Base-by-base conservation (phyloP, 352 stramenopile species). In the Phytopythium delawarense region DNA sequence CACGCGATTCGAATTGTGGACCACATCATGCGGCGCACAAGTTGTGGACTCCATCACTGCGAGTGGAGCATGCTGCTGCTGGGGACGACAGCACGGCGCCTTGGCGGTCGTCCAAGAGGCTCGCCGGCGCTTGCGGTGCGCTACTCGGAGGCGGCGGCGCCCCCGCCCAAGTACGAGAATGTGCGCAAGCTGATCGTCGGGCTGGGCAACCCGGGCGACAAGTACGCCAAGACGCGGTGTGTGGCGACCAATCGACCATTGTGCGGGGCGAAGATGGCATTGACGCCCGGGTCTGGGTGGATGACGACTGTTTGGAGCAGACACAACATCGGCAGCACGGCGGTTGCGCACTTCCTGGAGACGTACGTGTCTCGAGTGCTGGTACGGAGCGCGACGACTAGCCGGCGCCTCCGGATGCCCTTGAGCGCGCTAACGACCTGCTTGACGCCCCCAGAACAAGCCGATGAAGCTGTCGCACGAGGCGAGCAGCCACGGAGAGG, bases 171-270 rank as follows among this genome's bases (percentile, higher is more conserved):
- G 72, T 89, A 86, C 64, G 74, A 89, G 30, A 67, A 89, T 54
- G 78, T 91, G 49, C 84, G 84, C 59, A 93, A 93, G 61, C 71
- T 96, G 34, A 65, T 96, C 42, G 87, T 96, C 4, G 87, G 87
- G n/a, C 63, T 96, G 50, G 87, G 87, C 37, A 96, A 96, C 59
- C 85, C 87, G 8, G 84, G 85, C 57, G 76, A 92, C 59, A 92
- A 96, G 62, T 96, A 80, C 62, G 70, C 66, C n/a, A 77, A 79
- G 60, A 96, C 87, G 20, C 72, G 86, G 86, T 92, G 65, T 45
- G 20, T 21, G 20, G 21, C 35, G 12, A 11, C 0, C 12, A 7
- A 15, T 40, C 5, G 20, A 35, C 23, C 18, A n/a, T 49, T 25
- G 40, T 62, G n/a, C n/a, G 28, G 7, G 32, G 15, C 18, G 37